Base-by-base conservation (phyloP, 768 basidiomycete species). In the Tulasnella sp. region DNA sequence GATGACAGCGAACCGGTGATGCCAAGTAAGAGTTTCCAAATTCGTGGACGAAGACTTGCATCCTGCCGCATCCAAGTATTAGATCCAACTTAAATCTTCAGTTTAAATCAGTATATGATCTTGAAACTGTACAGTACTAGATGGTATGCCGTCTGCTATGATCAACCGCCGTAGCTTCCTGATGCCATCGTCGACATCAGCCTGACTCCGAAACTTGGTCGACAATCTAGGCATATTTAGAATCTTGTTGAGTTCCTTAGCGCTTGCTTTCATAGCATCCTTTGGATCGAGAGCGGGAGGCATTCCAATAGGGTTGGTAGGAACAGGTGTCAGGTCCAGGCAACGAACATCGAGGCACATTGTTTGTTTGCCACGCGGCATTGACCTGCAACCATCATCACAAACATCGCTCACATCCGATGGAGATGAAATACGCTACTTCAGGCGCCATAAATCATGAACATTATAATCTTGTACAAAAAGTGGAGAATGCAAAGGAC, bases 11-110 rank as follows among this genome's bases (percentile, higher is more conserved):
- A 24, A 19, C 86, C 84, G 59, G 85, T 82, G 0, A 96, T 84
- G 44, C 84, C 81, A 24, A 98, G 75, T 43, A 97, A 79, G 56
- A 97, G 86, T 72, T 95, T 96, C 95, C 95, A 98, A 76, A 91
- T 85, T 52, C 86, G 79, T 21, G 90, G 88, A 15, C 91, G 80
- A n/a, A 93, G 73, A n/a, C 84, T 85, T 13, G 84, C 73, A 64
- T 91, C 90, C 90, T 89, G 56, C 38, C 34, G 48, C 34, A 5
- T 5, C 34, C 34, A 38, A 15, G 15, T 15, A 38, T 38, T 7
- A 7, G 7, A 38, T 38, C 34, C 5, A 15, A 19, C 15, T 10
- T 29, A 45, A 8, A 32, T 17, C 55, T 15, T 34, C 27, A 38
- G 5, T 15, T 38, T 38, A 15, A 15, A 38, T 38, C 15, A 24